Evolutionary conservation across 2,329 filamentous ascomycete species (phyloP).

Genomic region (Cladobotryum mycophilum): DNA sequence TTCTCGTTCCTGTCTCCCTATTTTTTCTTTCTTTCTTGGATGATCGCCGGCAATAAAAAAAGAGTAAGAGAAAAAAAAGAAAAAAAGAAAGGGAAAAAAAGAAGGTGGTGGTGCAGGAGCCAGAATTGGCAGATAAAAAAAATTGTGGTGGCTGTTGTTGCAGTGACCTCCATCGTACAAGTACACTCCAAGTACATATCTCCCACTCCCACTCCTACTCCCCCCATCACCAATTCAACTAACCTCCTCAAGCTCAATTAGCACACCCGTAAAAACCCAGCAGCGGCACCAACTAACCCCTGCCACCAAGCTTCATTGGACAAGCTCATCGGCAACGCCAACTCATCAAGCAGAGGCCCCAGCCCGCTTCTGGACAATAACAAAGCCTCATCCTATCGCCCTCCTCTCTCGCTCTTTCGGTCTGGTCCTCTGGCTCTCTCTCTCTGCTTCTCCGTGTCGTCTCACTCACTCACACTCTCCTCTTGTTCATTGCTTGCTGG

Average conservation of each 20-base stretch:
- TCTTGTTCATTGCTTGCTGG: background rate
- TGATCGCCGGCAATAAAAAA: background rate
- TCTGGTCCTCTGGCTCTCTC: background rate
- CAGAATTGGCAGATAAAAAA: background rate
- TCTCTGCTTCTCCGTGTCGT: no score
- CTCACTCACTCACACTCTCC: background rate
- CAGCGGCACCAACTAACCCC: conserved; percentile 17
- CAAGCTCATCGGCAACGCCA: conserved; percentile 32
- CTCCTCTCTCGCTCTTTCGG: no score
- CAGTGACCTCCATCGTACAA: background rate
- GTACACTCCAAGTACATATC: background rate
- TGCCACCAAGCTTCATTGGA: conserved; percentile 28
- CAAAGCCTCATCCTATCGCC: conserved; percentile 19
- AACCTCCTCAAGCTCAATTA: background rate
- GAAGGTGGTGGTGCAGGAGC: conserved; percentile 1
- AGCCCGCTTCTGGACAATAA: conserved; percentile 27
- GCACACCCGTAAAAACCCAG: conserved; percentile 13
- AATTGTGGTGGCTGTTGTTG: background rate
- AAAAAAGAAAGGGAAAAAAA: conserved; percentile 1
- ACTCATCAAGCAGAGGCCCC: conserved; percentile 27
- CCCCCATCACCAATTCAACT: background rate
- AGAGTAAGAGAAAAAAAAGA: background rate
- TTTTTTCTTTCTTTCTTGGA: no score
- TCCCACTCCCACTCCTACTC: background rate
- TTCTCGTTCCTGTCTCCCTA: no score